These are phyloP conservation scores for Chalciporus piperatoides DNA, from an alignment of 1,284 basidiomycete genomes.

Conservation along the genomic window DNA sequence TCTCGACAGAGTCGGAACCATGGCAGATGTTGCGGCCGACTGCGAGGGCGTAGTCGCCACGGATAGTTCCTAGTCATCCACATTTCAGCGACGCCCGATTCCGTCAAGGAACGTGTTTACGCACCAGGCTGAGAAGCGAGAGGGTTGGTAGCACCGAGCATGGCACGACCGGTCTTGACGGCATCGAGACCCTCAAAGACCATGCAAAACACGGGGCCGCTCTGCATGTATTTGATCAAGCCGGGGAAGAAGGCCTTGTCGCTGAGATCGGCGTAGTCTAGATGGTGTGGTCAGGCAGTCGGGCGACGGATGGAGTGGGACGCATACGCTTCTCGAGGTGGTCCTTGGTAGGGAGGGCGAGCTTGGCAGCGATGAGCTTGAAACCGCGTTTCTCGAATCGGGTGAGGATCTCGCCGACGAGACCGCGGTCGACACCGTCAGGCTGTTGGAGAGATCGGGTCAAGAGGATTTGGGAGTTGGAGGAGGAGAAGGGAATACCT, in stretches of 20 bases:
- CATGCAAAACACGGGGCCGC: slow-evolving; percentile 95
- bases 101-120: slow-evolving; percentile 12
- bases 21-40: slow-evolving; percentile 94
- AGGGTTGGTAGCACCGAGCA: slow-evolving; percentile 98
- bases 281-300: background rate
- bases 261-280: slow-evolving; percentile 93
- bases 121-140: slow-evolving; percentile 82
- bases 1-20: slow-evolving; percentile 91
- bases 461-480: background rate
- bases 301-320: slow-evolving; percentile 4
- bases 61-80: slow-evolving; percentile 66
- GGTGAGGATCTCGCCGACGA: slow-evolving; percentile 90
- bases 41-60: slow-evolving; percentile 90
- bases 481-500: slow-evolving; percentile 44
- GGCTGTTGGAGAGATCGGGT: slow-evolving; percentile 51
- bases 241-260: slow-evolving; percentile 92
- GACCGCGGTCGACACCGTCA: slow-evolving; percentile 94
- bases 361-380: slow-evolving; percentile 90
- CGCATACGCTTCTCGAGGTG: slow-evolving; percentile 82
- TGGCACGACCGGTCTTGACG: slow-evolving; percentile 92
- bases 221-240: slow-evolving; percentile 91
- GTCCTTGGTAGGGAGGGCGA: slow-evolving; percentile 69
- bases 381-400: slow-evolving; percentile 95
- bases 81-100: slow-evolving; percentile 2
- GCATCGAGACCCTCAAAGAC: slow-evolving; percentile 97